A percentile compares a stretch with the other conserved stretches of the same genome.
phyloP scores from a whole-genome alignment of 495 filamentous ascomycete species.

The Daldinia caldariorum region DNA sequence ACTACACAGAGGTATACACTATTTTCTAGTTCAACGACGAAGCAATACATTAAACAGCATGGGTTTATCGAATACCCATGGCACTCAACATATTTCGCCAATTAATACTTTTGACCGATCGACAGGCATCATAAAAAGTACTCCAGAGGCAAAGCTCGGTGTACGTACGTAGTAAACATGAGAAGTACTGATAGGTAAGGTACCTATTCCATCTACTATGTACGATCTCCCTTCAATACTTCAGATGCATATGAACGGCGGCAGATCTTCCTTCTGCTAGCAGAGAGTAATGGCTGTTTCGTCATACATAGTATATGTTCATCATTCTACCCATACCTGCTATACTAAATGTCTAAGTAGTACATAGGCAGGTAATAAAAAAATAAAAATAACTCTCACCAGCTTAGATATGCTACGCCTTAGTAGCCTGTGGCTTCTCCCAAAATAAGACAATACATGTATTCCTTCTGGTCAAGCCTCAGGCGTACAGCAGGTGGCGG shows the following conservation, averaged over 20 bases:
- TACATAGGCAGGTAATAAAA: too few species aligned
- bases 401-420: conserved; percentile 24
- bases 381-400: conserved; percentile 10
- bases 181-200: conserved; percentile 18
- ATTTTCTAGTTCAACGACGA: conserved; percentile 1
- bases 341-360: conserved; percentile 26
- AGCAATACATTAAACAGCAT: conserved; percentile 29
- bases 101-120: conserved; percentile 33
- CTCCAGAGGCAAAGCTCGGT: conserved; percentile 28
- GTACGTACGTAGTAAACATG: conserved; percentile 4
- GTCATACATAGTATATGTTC: conserved; percentile 30
- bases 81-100: conserved; percentile 22
- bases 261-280: conserved; percentile 16
- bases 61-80: conserved; percentile 44
- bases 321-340: neutral
- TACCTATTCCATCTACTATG: conserved; percentile 9
- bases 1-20: neutral
- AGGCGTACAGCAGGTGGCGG: neutral
- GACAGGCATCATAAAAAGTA: conserved; percentile 17
- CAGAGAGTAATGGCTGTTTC: conserved; percentile 28
- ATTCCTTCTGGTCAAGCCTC: conserved; percentile 26
- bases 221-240: conserved; percentile 20
- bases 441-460: conserved; percentile 23
- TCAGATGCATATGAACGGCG: neutral
- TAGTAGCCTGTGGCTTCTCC: conserved; percentile 21